Percentiles rank a stretch among this genome's conserved stretches.
These are phyloP conservation scores for Phytophthora vignae DNA, from an alignment of 352 stramenopile genomes.

Conservation along the genomic window DNA sequence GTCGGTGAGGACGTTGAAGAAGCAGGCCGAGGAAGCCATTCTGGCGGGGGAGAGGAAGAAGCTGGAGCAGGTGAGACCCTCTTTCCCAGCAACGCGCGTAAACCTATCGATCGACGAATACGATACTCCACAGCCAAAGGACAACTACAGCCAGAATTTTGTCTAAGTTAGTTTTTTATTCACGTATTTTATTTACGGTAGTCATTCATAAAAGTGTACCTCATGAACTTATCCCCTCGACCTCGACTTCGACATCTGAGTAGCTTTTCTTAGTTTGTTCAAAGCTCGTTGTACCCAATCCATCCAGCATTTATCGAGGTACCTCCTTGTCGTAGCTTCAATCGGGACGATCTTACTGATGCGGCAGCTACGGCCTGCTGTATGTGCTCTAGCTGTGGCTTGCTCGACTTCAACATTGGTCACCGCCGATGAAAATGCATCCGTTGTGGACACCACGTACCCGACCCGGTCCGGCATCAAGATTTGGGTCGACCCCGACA, in stretches of 20 bases:
- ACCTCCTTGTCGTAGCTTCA: background rate
- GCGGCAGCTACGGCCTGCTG: background rate
- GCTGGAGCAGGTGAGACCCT: slow-evolving; percentile 11
- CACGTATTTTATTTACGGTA: background rate
- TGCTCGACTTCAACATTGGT: background rate
- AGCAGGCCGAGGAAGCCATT: slow-evolving; percentile 34
- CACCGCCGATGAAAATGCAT: slow-evolving; percentile 15
- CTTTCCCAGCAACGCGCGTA: slow-evolving; percentile 21
- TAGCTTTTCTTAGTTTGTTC: slow-evolving; percentile 27
- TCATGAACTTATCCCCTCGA: slow-evolving; percentile 19
- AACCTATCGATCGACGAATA: slow-evolving; percentile 30
- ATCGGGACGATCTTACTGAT: background rate
- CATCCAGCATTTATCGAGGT: slow-evolving; percentile 19
- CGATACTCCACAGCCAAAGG: slow-evolving; percentile 28
- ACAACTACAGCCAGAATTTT: slow-evolving; percentile 56
- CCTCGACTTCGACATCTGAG: slow-evolving; percentile 4
- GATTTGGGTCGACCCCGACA: slow-evolving; percentile 69
- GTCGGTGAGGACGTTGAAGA: slow-evolving; percentile 26
- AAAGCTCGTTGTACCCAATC: background rate
- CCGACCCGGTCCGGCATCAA: slow-evolving; percentile 46
- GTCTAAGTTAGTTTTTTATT: slow-evolving; percentile 19
- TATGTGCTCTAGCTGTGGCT: background rate
- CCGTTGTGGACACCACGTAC: slow-evolving; percentile 22
- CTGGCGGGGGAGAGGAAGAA: slow-evolving; percentile 29
- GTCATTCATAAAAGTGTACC: background rate